Evolutionary conservation across 192 early-diverging fungal genomes (phyloP).

Genomic region (Gonapodya prolifera): DNA sequence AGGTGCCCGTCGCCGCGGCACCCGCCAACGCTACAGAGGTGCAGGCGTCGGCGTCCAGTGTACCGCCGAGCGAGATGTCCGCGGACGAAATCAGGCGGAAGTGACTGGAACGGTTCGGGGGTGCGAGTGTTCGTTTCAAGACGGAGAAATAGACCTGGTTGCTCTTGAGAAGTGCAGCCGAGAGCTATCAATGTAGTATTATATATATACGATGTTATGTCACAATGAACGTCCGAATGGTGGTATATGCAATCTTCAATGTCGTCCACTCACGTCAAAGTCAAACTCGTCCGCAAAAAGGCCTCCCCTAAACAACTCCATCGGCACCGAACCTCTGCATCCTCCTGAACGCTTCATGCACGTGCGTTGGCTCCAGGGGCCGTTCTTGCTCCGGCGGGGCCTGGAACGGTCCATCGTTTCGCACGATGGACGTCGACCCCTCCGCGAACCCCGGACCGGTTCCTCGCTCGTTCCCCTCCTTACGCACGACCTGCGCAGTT

Average conservation of each 20-base stretch:
- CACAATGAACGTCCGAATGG: no score
- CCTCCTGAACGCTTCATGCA: slow-evolving; percentile 86
- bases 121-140: neutral
- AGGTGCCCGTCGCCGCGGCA: neutral
- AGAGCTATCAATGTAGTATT: neutral
- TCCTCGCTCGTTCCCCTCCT: slow-evolving; percentile 20
- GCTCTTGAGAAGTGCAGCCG: neutral
- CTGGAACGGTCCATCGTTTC: slow-evolving; percentile 54
- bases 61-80: neutral
- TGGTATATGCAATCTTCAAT: no score
- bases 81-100: neutral
- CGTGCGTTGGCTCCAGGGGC: slow-evolving; percentile 71
- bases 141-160: neutral
- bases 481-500: slow-evolving; percentile 51
- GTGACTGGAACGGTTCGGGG: neutral
- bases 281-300: slow-evolving; percentile 56
- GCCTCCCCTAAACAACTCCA: slow-evolving; percentile 66
- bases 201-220: neutral
- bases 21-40: neutral
- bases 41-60: neutral
- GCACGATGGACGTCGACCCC: neutral
- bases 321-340: slow-evolving; percentile 61
- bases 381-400: slow-evolving; percentile 64
- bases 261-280: slow-evolving; percentile 58
- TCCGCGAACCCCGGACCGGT: neutral